These are phyloP conservation scores for Moesziomyces antarcticus DNA, from an alignment of 1,284 basidiomycete genomes.

Conservation along the genomic window DNA sequence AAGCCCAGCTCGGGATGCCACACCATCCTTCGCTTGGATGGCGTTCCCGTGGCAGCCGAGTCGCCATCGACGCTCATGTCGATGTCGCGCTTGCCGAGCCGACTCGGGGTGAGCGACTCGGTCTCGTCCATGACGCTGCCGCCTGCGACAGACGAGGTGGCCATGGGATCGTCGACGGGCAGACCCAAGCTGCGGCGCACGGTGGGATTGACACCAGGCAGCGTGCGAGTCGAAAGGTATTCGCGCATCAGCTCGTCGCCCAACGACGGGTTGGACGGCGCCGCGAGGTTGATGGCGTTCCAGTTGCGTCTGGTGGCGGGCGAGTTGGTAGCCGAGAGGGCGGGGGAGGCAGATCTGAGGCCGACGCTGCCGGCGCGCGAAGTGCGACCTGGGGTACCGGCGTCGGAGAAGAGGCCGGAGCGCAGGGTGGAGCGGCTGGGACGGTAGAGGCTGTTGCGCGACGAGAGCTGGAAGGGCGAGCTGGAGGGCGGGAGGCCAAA, in stretches of 20 bases:
- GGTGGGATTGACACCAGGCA: conserved; percentile 34
- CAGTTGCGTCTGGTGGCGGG: conserved; percentile 52
- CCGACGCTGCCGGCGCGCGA: conserved; percentile 33
- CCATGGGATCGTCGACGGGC: conserved; percentile 16
- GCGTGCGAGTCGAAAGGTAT: conserved; percentile 37
- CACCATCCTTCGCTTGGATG: conserved; percentile 61
- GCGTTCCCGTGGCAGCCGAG: conserved; percentile 27
- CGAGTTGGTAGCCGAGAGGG: conserved; percentile 29
- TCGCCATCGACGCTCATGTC: conserved; percentile 52
- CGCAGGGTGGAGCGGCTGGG: conserved; percentile 18
- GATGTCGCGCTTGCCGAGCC: conserved; percentile 42
- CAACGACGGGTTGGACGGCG: conserved; percentile 35
- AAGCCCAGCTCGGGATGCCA: conserved; percentile 64
- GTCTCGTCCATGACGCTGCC: conserved; percentile 38
- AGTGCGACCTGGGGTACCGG: conserved; percentile 20
- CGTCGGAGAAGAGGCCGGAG: conserved; percentile 19
- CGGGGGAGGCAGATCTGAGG: conserved; percentile 27
- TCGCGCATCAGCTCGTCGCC: conserved; percentile 59
- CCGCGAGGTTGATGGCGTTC: conserved; percentile 56
- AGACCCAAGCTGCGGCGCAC: conserved; percentile 24
- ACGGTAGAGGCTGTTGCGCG: conserved; percentile 25
- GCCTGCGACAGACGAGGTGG: conserved; percentile 22
- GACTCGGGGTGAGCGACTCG: conserved; percentile 34
- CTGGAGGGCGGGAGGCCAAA: conserved; percentile 44
- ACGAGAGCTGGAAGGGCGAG: conserved; percentile 50